These are phyloP conservation scores for Fraxinus albicans DNA, from an alignment of 305 asterid species.

Conservation along the genomic window DNA sequence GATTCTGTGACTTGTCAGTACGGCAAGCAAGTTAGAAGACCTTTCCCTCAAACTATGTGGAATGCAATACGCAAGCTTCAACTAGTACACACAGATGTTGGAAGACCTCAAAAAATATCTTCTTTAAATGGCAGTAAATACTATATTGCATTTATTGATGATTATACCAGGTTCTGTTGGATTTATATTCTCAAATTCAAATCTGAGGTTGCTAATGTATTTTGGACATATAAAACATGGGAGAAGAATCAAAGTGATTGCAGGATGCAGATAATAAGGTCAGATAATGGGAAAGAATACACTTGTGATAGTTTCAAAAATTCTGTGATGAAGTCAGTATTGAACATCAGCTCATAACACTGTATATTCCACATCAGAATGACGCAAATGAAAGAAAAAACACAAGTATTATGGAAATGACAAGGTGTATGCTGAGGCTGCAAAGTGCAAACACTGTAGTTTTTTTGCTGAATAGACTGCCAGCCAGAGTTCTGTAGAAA, in stretches of 20 bases:
- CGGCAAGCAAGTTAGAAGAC: neutral
- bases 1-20: neutral
- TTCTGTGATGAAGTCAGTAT: neutral
- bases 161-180: neutral
- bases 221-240: neutral
- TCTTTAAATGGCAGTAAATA: neutral
- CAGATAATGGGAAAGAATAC: constrained; percentile 8
- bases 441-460: neutral
- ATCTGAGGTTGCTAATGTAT: neutral
- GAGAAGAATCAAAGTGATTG: constrained; percentile 9
- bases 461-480: neutral
- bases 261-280: neutral
- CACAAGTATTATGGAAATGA: neutral
- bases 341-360: neutral
- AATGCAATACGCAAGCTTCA: constrained; percentile 5
- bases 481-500: neutral
- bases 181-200: neutral
- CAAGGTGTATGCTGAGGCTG: neutral
- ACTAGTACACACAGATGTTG: neutral
- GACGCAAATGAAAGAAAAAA: neutral
- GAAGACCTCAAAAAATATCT: neutral
- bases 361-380: neutral
- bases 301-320: neutral
- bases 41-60: neutral
- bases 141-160: constrained; percentile 9